phyloP scores from a whole-genome alignment of 768 basidiomycete genomes.

The Aureoboletus auriporus region DNA sequence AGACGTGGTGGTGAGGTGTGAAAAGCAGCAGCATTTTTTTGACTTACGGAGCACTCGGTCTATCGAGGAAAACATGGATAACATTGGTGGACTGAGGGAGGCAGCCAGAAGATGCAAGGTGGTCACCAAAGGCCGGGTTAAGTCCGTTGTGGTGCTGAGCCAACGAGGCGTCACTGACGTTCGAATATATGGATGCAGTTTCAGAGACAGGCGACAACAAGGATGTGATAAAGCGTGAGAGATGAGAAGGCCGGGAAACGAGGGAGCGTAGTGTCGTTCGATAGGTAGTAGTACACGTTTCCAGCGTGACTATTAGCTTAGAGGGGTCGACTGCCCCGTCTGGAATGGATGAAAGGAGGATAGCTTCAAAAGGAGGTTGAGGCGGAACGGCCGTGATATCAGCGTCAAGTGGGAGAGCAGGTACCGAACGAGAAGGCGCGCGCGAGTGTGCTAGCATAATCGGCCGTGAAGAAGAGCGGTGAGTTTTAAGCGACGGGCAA shows the following conservation, averaged over 20 bases:
- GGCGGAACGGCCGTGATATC: slow-evolving; percentile 35
- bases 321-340: slow-evolving; percentile 47
- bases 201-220: slow-evolving; percentile 41
- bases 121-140: slow-evolving; percentile 53
- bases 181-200: slow-evolving; percentile 55
- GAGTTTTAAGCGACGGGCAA: slow-evolving; percentile 23
- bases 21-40: background rate
- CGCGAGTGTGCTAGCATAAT: slow-evolving; percentile 18
- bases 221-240: slow-evolving; percentile 54
- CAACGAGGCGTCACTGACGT: slow-evolving; percentile 36
- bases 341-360: slow-evolving; percentile 61
- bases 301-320: slow-evolving; percentile 64
- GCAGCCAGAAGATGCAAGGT: slow-evolving; percentile 58
- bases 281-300: slow-evolving; percentile 65
- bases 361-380: slow-evolving; percentile 57
- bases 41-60: slow-evolving; percentile 75
- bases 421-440: slow-evolving; percentile 44
- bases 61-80: slow-evolving; percentile 75
- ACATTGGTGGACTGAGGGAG: slow-evolving; percentile 41
- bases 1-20: background rate
- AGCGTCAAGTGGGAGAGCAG: slow-evolving; percentile 45
- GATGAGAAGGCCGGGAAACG: slow-evolving; percentile 62
- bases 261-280: slow-evolving; percentile 67
- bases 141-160: slow-evolving; percentile 31
- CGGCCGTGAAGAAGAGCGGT: slow-evolving; percentile 36